Percentiles rank a stretch among this genome's conserved stretches.
Conservation (phyloP, 441 rosid genomes). For the Corymbia calophylla region DNA sequence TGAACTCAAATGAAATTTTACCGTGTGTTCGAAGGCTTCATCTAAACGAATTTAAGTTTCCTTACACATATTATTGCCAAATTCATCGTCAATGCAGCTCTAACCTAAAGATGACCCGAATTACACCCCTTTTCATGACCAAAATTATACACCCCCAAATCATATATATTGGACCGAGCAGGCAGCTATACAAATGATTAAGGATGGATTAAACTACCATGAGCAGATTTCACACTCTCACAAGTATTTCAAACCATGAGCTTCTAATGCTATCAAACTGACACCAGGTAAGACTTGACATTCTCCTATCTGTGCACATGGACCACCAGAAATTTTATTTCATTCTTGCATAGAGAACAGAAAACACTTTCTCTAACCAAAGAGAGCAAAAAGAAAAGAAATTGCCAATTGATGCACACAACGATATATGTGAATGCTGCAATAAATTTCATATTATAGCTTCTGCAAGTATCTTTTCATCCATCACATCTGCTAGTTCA, state of each 20-base stretch:
- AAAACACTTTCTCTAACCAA: neutral
- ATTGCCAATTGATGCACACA: neutral
- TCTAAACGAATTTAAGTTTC: neutral
- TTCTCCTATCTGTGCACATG: neutral
- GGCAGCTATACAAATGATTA: neutral
- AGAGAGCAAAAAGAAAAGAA: neutral
- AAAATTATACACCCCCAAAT: neutral
- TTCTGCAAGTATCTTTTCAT: neutral
- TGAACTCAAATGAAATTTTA: neutral
- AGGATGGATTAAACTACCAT: neutral
- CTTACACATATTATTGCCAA: neutral
- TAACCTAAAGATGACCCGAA: neutral
- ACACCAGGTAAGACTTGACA: neutral
- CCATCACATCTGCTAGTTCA: neutral
- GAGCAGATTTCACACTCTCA: neutral
- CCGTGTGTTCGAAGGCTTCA: neutral
- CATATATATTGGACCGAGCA: neutral
- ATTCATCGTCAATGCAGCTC: neutral
- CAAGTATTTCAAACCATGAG: neutral
- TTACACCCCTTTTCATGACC: neutral
- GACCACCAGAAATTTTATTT: neutral
- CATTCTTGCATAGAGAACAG: neutral
- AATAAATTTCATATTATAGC: neutral
- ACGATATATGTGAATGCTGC: neutral
- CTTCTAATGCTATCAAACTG: neutral